Percentiles rank a stretch among this genome's conserved stretches.
Conservation (phyloP, 805 yeast genomes). For the Starmerella kuoi region DNA sequence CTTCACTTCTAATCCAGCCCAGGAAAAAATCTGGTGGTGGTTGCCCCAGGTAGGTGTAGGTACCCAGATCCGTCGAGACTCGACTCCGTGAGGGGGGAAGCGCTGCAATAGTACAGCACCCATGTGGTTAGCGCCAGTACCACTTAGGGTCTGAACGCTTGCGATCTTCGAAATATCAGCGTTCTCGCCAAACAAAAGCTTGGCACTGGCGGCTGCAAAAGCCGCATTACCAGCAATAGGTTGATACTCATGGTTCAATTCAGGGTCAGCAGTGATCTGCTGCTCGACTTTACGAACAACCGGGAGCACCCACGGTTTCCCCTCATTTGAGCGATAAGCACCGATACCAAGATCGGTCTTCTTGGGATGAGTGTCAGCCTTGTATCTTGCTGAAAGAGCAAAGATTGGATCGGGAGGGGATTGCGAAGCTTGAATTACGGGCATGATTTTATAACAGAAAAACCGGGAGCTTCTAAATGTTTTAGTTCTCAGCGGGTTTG, state of each 20-base stretch:
- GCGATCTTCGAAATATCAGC: constrained; percentile 40
- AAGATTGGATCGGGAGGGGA: constrained; percentile 82
- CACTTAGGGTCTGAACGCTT: constrained; percentile 68
- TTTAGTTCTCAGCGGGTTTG: no score
- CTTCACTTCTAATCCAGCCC: constrained; percentile 53
- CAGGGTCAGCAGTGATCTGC: constrained; percentile 28
- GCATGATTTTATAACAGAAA: constrained; percentile 9
- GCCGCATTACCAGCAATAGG: constrained; percentile 68
- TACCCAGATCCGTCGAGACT: constrained; percentile 43
- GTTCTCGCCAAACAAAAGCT: constrained; percentile 61
- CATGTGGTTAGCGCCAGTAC: constrained; percentile 84
- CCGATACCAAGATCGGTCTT: constrained; percentile 65
- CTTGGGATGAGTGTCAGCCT: constrained; percentile 31
- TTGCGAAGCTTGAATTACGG: constrained; percentile 18
- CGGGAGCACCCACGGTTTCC: constrained; percentile 86
- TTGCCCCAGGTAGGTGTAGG: constrained; percentile 97
- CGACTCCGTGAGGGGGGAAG: constrained; percentile 31
- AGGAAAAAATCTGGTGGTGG: constrained; percentile 70
- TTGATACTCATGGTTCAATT: constrained; percentile 69
- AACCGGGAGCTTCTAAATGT: no score
- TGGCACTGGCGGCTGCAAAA: constrained; percentile 53
- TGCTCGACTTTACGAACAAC: constrained; percentile 55
- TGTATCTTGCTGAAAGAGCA: constrained; percentile 39
- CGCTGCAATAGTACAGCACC: constrained; percentile 59
- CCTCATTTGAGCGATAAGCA: constrained; percentile 81